phyloP scores from a whole-genome alignment of 164 flowering plant genomes.

The Annona squamosa region DNA sequence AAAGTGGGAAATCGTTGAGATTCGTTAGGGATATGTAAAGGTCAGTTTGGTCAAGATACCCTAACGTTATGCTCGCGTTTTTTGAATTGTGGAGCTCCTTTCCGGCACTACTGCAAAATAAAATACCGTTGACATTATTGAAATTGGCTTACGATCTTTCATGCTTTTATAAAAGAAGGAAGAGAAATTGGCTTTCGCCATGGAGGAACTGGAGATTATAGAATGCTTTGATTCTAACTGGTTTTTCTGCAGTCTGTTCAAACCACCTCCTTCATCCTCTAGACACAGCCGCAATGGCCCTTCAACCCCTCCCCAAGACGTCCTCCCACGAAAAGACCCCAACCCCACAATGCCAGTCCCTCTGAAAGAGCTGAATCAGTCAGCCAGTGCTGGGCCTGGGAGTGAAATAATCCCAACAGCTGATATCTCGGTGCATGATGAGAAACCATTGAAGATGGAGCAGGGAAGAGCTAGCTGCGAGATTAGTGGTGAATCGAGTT shows the following conservation, averaged over 20 bases:
- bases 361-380: constrained; percentile 6
- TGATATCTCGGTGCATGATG: neutral
- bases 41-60: neutral
- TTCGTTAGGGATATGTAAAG: neutral
- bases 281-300: neutral
- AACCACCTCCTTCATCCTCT: constrained; percentile 10
- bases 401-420: constrained; percentile 7
- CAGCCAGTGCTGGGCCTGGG: neutral
- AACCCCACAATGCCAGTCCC: constrained; percentile 8
- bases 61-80: neutral
- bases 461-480: constrained; percentile 12
- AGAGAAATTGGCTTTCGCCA: neutral
- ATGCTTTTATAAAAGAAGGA: neutral
- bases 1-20: neutral
- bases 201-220: constrained; percentile 17
- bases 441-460: constrained; percentile 2
- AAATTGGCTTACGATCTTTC: neutral
- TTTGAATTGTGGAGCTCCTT: neutral
- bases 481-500: constrained; percentile 7
- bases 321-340: constrained; percentile 8
- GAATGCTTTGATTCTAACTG: constrained; percentile 36
- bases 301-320: constrained; percentile 5
- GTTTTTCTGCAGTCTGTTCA: constrained; percentile 34
- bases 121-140: neutral
- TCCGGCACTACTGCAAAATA: neutral